Evolutionary conservation across 108 stramenopile species (phyloP), one percentile per base, ranked within the genome.

Genomic region (Cylindrotheca closterium): DNA sequence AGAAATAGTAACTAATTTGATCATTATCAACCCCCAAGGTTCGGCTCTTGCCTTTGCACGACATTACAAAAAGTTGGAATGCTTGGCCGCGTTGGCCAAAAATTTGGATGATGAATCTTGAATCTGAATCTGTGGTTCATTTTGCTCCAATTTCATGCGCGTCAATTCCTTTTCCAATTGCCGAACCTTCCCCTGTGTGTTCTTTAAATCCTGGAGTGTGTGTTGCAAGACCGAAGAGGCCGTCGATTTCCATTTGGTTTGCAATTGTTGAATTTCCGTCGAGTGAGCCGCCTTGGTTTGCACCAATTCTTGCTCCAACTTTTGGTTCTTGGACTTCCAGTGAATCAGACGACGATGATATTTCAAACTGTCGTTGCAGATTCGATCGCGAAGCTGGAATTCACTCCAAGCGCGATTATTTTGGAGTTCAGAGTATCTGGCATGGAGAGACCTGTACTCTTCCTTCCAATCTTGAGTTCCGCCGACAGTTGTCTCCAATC

Each of bases 331-430:
- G 48, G 55, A 47, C 47, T 62, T 70, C 61, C 60, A 60, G 30
- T 60, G 60, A 21, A 53, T 60, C 8, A 72, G 21, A 33, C 71
- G 55, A 25, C 56, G 55, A 24, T 72, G 71, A 30, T 62, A 72
- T 45, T 72, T 72, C 27, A 72, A 51, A 2, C 60, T 45, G 58
- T 72, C 71, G 19, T 64, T 72, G 1, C 63, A 64, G 49, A 72
- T 72, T 4, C 71, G 71, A 58, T 72, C 50, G n/a, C 71, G 55
- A 49, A 72, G 19, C 24, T 72, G 71, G 51, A 72, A 72, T 58
- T 72, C 71, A 17, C 54, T 48, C 56, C 59, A 72, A 21, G 55
- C 53, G 3, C 71, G 62, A 34, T 72, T 51, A 31, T 62, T 64
- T 60, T 72, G 54, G 23, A 72, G 30, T 46, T 64, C 24, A 3